A percentile compares a stretch with the other conserved stretches of the same genome.
phyloP scores from a whole-genome alignment of 1,284 basidiomycete species.

The Tylopilus microsporus region DNA sequence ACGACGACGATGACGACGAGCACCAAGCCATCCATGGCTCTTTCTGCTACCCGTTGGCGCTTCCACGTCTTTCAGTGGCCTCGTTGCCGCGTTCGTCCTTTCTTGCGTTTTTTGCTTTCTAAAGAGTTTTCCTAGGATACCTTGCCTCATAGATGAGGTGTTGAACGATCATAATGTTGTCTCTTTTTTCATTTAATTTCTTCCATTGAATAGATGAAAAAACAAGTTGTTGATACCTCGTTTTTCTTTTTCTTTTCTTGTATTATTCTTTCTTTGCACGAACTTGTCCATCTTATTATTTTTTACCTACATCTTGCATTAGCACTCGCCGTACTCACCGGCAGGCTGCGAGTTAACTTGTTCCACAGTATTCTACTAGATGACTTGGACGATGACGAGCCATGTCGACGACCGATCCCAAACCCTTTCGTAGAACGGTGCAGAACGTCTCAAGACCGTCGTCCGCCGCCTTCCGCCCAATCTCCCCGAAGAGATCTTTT shows the following conservation, averaged over 20 bases:
- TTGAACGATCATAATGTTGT: conserved; percentile 13
- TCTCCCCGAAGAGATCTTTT: conserved; percentile 85
- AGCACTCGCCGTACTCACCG: no score
- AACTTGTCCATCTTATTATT: no score
- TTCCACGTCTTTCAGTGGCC: conserved; percentile 19
- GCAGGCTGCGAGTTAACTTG: no score
- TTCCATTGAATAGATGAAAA: no score
- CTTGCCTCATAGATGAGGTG: neutral
- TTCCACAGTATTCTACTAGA: no score
- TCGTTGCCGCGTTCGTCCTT: conserved; percentile 21
- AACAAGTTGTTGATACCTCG: no score
- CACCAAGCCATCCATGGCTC: conserved; percentile 1
- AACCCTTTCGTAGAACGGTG: conserved; percentile 1
- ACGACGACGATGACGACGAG: neutral
- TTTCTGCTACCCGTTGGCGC: conserved; percentile 8
- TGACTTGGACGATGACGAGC: no score
- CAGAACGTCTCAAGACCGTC: conserved; percentile 79
- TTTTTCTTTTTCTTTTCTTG: no score
- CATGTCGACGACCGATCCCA: no score
- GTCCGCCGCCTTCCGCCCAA: conserved; percentile 72
- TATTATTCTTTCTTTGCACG: no score
- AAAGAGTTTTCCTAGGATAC: neutral
- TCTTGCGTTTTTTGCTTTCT: conserved; percentile 24
- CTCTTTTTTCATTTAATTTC: neutral
- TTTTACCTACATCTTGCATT: no score